Conservation (phyloP, 768 basidiomycete genomes). For the Paxillus rubicundulus region DNA sequence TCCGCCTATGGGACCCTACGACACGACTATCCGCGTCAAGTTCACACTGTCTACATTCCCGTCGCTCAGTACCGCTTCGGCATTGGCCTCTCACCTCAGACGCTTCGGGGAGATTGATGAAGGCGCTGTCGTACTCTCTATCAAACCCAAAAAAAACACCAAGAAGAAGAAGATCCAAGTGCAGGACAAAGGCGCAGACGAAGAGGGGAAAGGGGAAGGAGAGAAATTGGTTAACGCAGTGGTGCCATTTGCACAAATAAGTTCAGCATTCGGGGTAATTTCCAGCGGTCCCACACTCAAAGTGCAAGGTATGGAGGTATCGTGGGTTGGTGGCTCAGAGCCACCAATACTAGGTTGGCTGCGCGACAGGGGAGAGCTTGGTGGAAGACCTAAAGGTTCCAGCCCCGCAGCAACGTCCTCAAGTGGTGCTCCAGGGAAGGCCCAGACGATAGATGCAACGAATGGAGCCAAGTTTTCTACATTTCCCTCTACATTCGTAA, state of each 20-base stretch:
- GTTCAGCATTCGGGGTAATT: constrained; percentile 74
- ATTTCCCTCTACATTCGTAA: constrained; percentile 43
- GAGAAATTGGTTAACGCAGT: constrained; percentile 65
- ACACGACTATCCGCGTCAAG: constrained; percentile 75
- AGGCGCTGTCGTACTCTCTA: constrained; percentile 62
- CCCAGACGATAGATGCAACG: background rate
- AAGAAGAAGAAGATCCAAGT: constrained; percentile 38
- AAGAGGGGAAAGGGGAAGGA: constrained; percentile 39
- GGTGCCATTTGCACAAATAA: constrained; percentile 73
- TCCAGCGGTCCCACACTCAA: constrained; percentile 52
- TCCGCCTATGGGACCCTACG: constrained; percentile 60
- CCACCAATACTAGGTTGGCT: constrained; percentile 73
- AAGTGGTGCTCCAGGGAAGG: constrained; percentile 3
- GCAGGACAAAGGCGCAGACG: constrained; percentile 18
- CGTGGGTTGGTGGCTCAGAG: constrained; percentile 71
- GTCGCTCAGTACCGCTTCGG: constrained; percentile 16
- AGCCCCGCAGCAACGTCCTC: constrained; percentile 24
- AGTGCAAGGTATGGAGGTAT: constrained; percentile 63
- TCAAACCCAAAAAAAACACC: constrained; percentile 51
- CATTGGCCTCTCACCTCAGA: constrained; percentile 41
- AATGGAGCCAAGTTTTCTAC: constrained; percentile 50
- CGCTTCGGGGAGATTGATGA: constrained; percentile 65
- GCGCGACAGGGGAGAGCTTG: constrained; percentile 68
- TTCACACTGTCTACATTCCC: constrained; percentile 57
- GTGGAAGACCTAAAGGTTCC: constrained; percentile 16